Conservation (phyloP, 2,329 filamentous ascomycete species). For the Fusarium austroafricanum region DNA sequence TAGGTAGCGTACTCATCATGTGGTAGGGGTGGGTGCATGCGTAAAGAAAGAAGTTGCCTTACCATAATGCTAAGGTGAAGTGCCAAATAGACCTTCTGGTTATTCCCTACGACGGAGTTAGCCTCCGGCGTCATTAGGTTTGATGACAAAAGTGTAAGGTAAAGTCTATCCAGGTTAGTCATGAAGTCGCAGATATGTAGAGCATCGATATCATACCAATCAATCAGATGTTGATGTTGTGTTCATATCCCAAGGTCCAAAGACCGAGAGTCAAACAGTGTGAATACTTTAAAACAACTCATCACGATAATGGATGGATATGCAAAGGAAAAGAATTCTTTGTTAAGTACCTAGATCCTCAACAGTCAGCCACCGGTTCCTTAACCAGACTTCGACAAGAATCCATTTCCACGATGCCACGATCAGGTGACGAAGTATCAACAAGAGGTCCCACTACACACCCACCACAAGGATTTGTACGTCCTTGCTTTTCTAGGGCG, state of each 20-base stretch:
- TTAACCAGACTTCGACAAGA: slow-evolving; percentile 44
- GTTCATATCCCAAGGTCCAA: slow-evolving; percentile 63
- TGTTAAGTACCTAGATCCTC: slow-evolving; percentile 52
- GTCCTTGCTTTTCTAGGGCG: slow-evolving; percentile 66
- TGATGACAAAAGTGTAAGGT: not conserved
- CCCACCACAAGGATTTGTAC: slow-evolving; percentile 71
- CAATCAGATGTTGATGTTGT: slow-evolving; percentile 66
- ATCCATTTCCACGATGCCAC: slow-evolving; percentile 50
- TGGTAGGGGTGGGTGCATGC: slow-evolving; percentile 47
- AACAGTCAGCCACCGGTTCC: slow-evolving; percentile 49
- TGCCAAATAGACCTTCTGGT: not conserved
- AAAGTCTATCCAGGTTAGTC: slow-evolving; percentile 34
- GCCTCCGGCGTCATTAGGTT: slow-evolving; percentile 8
- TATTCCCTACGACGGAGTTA: slow-evolving; percentile 33
- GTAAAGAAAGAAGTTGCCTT: slow-evolving; percentile 9
- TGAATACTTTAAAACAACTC: slow-evolving; percentile 65
- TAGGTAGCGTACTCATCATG: slow-evolving; percentile 62
- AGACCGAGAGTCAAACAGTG: slow-evolving; percentile 66
- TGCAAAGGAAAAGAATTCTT: slow-evolving; percentile 28
- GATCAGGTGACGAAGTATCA: slow-evolving; percentile 75
- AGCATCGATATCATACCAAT: slow-evolving; percentile 52
- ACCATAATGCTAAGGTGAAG: slow-evolving; percentile 9
- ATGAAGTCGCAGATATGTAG: not conserved
- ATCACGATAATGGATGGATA: slow-evolving; percentile 55
- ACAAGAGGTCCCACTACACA: slow-evolving; percentile 66